Conservation (phyloP, 768 basidiomycete genomes). For the Favolaschia claudopus region DNA sequence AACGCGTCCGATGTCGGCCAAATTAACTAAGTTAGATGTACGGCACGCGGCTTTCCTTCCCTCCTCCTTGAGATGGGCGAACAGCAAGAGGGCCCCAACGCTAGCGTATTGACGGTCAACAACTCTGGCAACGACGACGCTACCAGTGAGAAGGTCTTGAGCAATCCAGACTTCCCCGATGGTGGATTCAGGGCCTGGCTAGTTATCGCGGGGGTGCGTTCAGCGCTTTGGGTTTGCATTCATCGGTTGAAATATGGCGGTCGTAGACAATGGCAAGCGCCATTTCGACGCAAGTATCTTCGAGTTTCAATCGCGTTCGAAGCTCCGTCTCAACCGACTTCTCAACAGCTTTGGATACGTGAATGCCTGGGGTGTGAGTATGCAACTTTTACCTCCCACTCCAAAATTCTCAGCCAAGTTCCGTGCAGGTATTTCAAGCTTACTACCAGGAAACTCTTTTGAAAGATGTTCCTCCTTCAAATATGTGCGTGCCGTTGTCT, state of each 20-base stretch:
- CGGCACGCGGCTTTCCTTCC: too few relatives aligned
- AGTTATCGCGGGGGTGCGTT: slow-evolving; percentile 43
- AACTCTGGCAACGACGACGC: too few relatives aligned
- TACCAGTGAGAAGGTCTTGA: too few relatives aligned
- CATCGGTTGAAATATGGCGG: background rate
- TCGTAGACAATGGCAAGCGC: slow-evolving; percentile 3
- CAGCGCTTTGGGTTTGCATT: background rate
- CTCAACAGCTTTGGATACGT: slow-evolving; percentile 51
- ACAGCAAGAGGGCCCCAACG: too few relatives aligned
- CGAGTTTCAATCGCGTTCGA: background rate
- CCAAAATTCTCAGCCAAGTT: background rate
- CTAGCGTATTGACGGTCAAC: too few relatives aligned
- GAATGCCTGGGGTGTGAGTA: slow-evolving; percentile 52
- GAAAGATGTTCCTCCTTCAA: slow-evolving; percentile 20
- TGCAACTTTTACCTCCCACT: background rate
- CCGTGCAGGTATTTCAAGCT: slow-evolving; percentile 26
- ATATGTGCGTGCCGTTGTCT: slow-evolving; percentile 21
- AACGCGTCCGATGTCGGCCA: too few relatives aligned
- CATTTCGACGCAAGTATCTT: slow-evolving; percentile 6
- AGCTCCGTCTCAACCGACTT: slow-evolving; percentile 19
- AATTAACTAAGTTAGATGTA: too few relatives aligned
- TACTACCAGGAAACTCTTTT: slow-evolving; percentile 25
- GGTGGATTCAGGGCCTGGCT: slow-evolving; percentile 51
- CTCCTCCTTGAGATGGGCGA: too few relatives aligned
- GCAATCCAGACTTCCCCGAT: slow-evolving; percentile 39